Evolutionary conservation across 2,329 filamentous ascomycete genomes (phyloP), one percentile per base, ranked within the genome.

Genomic region (Fusarium cicatricum): DNA sequence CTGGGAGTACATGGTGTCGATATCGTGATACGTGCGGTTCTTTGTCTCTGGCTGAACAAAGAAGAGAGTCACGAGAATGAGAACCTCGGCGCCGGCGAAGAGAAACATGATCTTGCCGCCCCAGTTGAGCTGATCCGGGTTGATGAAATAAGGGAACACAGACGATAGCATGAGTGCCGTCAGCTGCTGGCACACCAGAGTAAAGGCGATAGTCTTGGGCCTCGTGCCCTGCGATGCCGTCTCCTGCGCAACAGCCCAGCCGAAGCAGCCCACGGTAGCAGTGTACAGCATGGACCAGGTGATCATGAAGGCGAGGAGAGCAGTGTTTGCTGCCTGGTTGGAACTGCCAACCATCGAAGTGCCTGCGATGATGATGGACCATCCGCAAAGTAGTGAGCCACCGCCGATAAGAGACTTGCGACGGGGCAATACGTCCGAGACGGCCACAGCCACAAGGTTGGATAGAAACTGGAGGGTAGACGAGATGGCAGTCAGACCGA

Each of bases 1-100:
- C 15, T 66, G 43, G 1, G 66, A 61, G 41, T 71, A 71, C 36
- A 71, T 28, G 17, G 56, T 59, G 16, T 75, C 72, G 16, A 74
- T 73, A 4, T 75, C 73, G 9, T 69, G 60, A 12, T 74, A 72
- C 2, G 70, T 74, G 17, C 73, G 66, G 62, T 75, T 75, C 70
- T 75, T 75, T 1, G 73, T 75, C 67, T 74, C 73, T 4, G 73
- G 72, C 55, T 75, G 73, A 52, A 74, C 67, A 60, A 72, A 72
- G 26, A 69, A 75, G 3, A 74, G 54, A 1, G 41, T 54, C 1
- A 47, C 57, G 6, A 75, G 65, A 16, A 75, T 73, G 21, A 75
- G 64, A 1, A 73, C 47, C 58, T 75, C 73, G 1, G 72, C 72
- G 1, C 57, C 71, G 5, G 73, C 73, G 44, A 75, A 75, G 19